Base-by-base conservation (phyloP, 148 eudicot genomes). In the Salicornia ramosissima region DNA sequence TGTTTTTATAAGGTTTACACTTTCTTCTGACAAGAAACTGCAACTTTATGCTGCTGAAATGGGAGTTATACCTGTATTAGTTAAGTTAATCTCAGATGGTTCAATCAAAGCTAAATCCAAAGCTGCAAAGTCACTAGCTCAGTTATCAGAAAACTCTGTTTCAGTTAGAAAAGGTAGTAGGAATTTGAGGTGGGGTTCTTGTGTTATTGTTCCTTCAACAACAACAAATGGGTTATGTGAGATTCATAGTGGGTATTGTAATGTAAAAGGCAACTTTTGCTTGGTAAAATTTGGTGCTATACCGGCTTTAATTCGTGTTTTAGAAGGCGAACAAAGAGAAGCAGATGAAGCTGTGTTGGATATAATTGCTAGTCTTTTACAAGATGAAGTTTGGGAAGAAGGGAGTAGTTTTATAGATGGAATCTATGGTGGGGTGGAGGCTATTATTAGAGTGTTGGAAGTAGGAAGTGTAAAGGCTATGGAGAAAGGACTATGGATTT, bases 81-180 rank as follows among this genome's bases (percentile, higher is more conserved):
- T 90, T 52, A 94, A 82, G 82, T 29, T 87, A 12, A 85, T 94
- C 24, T 62, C 87, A 10, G 63, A 65, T 36, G 85, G 89, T 58
- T 84, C 97, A 30, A 52, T 56, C 21, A 61, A 73, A 7, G 80
- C 89, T 11, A 88, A 87, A 72, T 73, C 75, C 31, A 85, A 81
- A 72, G 96, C 96, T 58, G 92, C 97, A 25, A 72, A 70, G 24
- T 84, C 92, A 28, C 83, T 94, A 30, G 74, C 89, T 62, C 98
- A 90, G 68, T 58, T 94, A 16, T 87, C 97, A 28, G 82, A 88
- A 73, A 90, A 79, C 56, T 72, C 83, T 8, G 25, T 64, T 0
- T 71, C 78, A 33, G 73, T 85, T 5, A 64, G 68, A 58, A 86
- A 74, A 54, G 64, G 84, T 18, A 81, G 72, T 18, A 81, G 72